phyloP scores from a whole-genome alignment of 768 basidiomycete species.

The Suillus subluteus region DNA sequence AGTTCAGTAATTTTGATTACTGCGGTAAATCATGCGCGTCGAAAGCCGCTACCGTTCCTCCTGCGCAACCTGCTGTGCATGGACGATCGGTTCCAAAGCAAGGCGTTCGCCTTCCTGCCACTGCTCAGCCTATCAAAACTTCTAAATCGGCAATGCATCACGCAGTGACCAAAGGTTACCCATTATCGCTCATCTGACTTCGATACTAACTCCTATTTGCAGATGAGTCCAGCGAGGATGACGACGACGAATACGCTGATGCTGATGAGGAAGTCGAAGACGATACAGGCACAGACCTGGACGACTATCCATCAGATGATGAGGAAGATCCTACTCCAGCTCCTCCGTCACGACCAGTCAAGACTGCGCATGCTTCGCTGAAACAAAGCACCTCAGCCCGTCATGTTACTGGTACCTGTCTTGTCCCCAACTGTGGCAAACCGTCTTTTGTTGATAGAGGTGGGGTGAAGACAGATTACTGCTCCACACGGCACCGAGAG shows the following conservation, averaged over 20 bases:
- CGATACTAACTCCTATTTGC: conserved; percentile 13
- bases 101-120: conserved; percentile 14
- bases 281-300: conserved; percentile 30
- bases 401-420: conserved; percentile 44
- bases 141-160: conserved; percentile 18
- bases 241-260: conserved; percentile 22
- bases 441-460: conserved; percentile 57
- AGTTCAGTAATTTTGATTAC: conserved; percentile 60
- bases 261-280: conserved; percentile 29
- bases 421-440: conserved; percentile 60
- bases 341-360: conserved; percentile 12
- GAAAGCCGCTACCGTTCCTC: conserved; percentile 39
- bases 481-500: conserved; percentile 66
- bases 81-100: conserved; percentile 22
- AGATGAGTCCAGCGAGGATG: conserved; percentile 29
- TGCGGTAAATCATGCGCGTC: conserved; percentile 69
- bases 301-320: conserved; percentile 37
- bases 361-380: conserved; percentile 13
- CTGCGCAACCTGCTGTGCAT: conserved; percentile 22
- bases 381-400: conserved; percentile 18
- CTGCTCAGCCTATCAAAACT: conserved; percentile 16
- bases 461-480: conserved; percentile 56
- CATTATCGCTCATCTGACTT: conserved; percentile 14
- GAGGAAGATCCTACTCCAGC: conserved; percentile 26
- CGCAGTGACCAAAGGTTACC: conserved; percentile 26